phyloP scores from a whole-genome alignment of 495 filamentous ascomycete genomes.

The Daldinia decipiens region DNA sequence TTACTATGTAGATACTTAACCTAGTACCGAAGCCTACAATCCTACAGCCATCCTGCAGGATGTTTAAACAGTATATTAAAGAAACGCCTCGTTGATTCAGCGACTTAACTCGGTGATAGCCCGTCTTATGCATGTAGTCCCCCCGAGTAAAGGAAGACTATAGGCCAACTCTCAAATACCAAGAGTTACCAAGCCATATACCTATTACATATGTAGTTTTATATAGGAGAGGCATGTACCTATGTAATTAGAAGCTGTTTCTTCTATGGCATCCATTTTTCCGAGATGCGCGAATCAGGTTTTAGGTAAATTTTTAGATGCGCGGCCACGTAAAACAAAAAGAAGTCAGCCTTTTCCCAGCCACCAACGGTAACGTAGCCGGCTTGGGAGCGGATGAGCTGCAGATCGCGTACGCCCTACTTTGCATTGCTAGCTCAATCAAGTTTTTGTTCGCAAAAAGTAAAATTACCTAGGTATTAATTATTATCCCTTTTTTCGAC shows the following conservation, averaged over 20 bases:
- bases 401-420: slow-evolving; percentile 37
- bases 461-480: slow-evolving; percentile 10
- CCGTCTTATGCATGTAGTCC: slow-evolving; percentile 8
- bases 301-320: slow-evolving; percentile 22
- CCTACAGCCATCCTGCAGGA: slow-evolving; percentile 5
- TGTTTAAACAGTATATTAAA: slow-evolving; percentile 3
- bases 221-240: not conserved
- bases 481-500: slow-evolving; percentile 11
- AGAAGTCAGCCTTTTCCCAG: slow-evolving; percentile 31
- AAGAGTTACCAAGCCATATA: no score
- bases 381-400: slow-evolving; percentile 23
- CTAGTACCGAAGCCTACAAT: slow-evolving; percentile 5
- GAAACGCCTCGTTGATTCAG: not conserved
- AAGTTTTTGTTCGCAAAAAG: slow-evolving; percentile 15
- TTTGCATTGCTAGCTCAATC: slow-evolving; percentile 28
- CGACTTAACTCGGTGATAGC: not conserved
- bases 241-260: not conserved
- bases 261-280: slow-evolving; percentile 4
- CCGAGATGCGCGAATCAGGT: slow-evolving; percentile 29
- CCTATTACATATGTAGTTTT: no score
- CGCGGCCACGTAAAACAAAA: slow-evolving; percentile 1
- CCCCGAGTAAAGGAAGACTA: slow-evolving; percentile 10
- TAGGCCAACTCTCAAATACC: slow-evolving; percentile 1
- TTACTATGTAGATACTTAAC: not conserved
- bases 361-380: slow-evolving; percentile 36